Conservation (phyloP, 768 basidiomycete species). For the Tulasnella calospora region DNA sequence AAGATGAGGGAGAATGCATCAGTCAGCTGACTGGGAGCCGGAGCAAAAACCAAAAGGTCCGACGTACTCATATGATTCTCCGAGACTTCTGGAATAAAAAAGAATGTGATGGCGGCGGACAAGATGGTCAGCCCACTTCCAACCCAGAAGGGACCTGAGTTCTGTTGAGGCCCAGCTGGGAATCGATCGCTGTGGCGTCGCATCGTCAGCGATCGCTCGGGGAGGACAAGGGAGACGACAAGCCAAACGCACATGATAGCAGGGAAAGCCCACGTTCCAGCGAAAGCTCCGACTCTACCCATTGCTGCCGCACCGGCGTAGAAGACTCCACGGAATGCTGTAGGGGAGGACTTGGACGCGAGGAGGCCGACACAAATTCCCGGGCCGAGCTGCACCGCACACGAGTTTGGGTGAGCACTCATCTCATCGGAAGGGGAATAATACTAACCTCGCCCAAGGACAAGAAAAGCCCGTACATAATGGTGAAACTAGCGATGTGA, state of each 20-base stretch:
- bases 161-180: slow-evolving; percentile 46
- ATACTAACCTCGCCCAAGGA: slow-evolving; percentile 63
- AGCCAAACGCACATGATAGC: slow-evolving; percentile 22
- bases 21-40: neutral
- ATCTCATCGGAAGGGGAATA: neutral
- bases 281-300: slow-evolving; percentile 75
- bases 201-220: too few relatives aligned
- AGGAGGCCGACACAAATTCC: slow-evolving; percentile 84
- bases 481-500: slow-evolving; percentile 38
- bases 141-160: slow-evolving; percentile 84
- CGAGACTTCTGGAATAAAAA: slow-evolving; percentile 73
- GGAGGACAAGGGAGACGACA: neutral
- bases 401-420: neutral
- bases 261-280: slow-evolving; percentile 42
- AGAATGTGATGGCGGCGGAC: slow-evolving; percentile 65
- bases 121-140: slow-evolving; percentile 75
- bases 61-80: slow-evolving; percentile 42
- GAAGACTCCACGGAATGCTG: slow-evolving; percentile 77
- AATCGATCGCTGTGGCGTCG: slow-evolving; percentile 8
- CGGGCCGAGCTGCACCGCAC: slow-evolving; percentile 47
- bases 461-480: slow-evolving; percentile 88
- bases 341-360: slow-evolving; percentile 79
- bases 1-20: neutral
- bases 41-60: slow-evolving; percentile 7
- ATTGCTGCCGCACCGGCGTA: slow-evolving; percentile 51